Evolutionary conservation across 805 yeast genomes (phyloP).

Genomic region (Starmerella vitae): DNA sequence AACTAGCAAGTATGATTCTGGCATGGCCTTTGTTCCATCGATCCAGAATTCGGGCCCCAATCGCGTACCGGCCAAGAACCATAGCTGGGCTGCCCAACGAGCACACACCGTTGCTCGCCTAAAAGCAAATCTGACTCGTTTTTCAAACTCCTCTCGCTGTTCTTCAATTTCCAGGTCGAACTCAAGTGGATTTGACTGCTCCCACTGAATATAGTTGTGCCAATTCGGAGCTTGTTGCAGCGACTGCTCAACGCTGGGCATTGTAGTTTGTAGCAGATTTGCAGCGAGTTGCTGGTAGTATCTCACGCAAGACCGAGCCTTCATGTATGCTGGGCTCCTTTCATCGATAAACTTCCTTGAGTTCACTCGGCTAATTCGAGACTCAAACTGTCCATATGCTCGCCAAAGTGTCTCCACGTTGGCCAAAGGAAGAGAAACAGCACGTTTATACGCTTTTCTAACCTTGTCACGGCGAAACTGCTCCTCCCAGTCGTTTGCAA

Average conservation of each 20-base stretch:
- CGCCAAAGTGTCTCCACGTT: conserved; percentile 71
- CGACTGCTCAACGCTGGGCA: conserved; percentile 9
- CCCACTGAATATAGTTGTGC: conserved; percentile 41
- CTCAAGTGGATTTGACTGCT: conserved; percentile 53
- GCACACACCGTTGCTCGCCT: conserved; percentile 50
- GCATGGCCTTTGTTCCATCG: conserved; percentile 50
- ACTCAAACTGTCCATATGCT: conserved; percentile 72
- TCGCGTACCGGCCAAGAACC: conserved; percentile 43
- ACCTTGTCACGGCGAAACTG: conserved; percentile 67
- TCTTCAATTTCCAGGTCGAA: conserved; percentile 29
- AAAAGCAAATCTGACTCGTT: conserved; percentile 58
- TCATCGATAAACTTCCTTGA: conserved; percentile 80
- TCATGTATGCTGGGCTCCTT: conserved; percentile 72
- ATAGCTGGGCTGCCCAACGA: conserved; percentile 56
- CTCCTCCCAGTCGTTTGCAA: conserved; percentile 62
- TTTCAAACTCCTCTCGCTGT: conserved; percentile 29
- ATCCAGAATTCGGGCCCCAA: conserved; percentile 32
- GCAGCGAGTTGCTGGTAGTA: conserved; percentile 40
- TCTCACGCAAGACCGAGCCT: conserved; percentile 60
- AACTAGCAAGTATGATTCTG: conserved; percentile 52
- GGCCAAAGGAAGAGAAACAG: conserved; percentile 61
- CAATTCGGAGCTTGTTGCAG: conserved; percentile 5
- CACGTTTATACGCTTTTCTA: conserved; percentile 56
- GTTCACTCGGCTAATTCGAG: conserved; percentile 53
- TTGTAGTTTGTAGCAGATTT: conserved; percentile 3